A percentile compares a stretch with the other conserved stretches of the same genome.
phyloP scores from a whole-genome alignment of 768 basidiomycete genomes.

The Fomitopsis pulvina region DNA sequence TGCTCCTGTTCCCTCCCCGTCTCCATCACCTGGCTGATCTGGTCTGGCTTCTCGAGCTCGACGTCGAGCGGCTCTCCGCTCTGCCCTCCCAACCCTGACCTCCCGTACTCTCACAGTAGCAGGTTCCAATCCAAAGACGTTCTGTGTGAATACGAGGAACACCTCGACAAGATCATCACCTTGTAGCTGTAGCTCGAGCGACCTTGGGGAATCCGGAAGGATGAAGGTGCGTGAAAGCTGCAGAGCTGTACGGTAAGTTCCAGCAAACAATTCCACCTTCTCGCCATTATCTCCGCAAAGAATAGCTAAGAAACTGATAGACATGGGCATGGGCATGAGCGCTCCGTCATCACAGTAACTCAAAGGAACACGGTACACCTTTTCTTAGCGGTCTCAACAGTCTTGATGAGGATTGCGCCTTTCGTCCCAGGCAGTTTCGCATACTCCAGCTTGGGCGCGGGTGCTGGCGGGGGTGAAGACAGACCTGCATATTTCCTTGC shows the following conservation, averaged over 20 bases:
- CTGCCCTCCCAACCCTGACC: constrained; percentile 84
- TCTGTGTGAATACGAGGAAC: constrained; percentile 86
- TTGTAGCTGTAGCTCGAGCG: constrained; percentile 81
- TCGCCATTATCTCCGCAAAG: constrained; percentile 90
- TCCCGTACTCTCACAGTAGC: constrained; percentile 93
- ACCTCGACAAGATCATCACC: constrained; percentile 92
- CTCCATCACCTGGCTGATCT: constrained; percentile 39
- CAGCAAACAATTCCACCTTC: constrained; percentile 90
- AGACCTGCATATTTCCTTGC: constrained; percentile 19
- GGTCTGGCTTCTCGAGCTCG: constrained; percentile 62
- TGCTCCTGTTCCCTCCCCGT: constrained; percentile 35
- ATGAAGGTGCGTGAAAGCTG: constrained; percentile 91
- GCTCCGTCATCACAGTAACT: not conserved
- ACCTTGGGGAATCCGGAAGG: constrained; percentile 83
- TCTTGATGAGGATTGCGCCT: constrained; percentile 74
- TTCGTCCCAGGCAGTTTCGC: constrained; percentile 91
- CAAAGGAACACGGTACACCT: constrained; percentile 40
- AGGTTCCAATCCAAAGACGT: constrained; percentile 88
- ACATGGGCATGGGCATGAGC: not conserved
- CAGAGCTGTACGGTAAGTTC: constrained; percentile 84
- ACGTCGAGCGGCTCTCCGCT: constrained; percentile 77
- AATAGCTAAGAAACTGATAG: constrained; percentile 77
- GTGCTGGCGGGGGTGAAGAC: constrained; percentile 40
- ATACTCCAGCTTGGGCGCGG: constrained; percentile 84
- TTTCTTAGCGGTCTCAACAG: constrained; percentile 86